Conservation (phyloP, 2,329 filamentous ascomycete species). For the Pestalotiopsis sp. region DNA sequence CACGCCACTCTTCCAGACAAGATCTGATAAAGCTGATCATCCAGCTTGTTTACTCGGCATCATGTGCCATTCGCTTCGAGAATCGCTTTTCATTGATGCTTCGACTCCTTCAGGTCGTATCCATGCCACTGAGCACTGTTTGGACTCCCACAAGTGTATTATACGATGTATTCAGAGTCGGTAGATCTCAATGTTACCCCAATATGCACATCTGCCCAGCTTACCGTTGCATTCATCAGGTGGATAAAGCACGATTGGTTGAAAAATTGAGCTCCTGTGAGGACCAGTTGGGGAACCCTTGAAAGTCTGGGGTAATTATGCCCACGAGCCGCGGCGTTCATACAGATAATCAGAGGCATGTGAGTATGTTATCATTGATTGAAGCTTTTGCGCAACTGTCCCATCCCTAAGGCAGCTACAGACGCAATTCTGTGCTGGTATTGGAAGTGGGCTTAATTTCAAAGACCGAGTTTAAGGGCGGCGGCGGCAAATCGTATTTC, state of each 20-base stretch:
- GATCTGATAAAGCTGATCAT: not conserved
- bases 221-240: not conserved
- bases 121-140: not conserved
- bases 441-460: no score
- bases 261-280: not conserved
- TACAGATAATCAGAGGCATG: not conserved
- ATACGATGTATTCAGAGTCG: not conserved
- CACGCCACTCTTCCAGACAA: not conserved
- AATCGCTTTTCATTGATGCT: not conserved
- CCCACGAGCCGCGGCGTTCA: slow-evolving; percentile 4
- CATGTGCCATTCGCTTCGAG: not conserved
- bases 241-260: slow-evolving; percentile 2
- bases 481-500: no score
- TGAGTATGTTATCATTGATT: slow-evolving; percentile 4
- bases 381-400: not conserved
- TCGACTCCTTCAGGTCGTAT: not conserved
- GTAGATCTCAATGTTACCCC: not conserved
- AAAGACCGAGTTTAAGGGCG: no score
- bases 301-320: not conserved
- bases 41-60: not conserved
- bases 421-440: no score
- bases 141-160: not conserved
- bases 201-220: not conserved
- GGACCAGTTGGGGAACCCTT: slow-evolving; percentile 1
- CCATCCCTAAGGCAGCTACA: no score